A percentile compares a stretch with the other conserved stretches of the same genome.
These are phyloP conservation scores for Rutstroemia sp. DNA, from an alignment of 2,329 filamentous ascomycete species.

Conservation along the genomic window DNA sequence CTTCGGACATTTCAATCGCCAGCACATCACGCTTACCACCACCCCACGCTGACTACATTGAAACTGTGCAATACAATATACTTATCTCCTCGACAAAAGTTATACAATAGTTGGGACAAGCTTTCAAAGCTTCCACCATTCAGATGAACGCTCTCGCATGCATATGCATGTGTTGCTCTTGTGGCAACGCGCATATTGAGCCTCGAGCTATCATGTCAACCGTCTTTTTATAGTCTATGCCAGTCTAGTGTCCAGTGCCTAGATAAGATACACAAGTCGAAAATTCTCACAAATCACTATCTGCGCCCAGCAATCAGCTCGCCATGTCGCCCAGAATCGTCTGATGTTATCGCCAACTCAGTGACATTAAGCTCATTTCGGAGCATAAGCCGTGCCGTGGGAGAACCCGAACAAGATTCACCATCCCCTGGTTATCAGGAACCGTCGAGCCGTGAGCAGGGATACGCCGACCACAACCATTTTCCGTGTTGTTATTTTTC, in stretches of 20 bases:
- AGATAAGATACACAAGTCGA: not conserved
- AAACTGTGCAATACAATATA: conserved; percentile 2
- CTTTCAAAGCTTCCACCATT: not conserved
- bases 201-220: no score
- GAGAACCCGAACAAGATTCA: conserved; percentile 3
- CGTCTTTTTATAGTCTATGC: no score
- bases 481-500: no score
- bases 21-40: not conserved
- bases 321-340: not conserved
- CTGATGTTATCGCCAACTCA: not conserved
- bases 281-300: not conserved
- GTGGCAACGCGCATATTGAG: no score
- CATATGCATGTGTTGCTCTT: no score
- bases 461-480: not conserved
- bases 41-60: not conserved
- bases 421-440: conserved; percentile 1
- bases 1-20: not conserved
- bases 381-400: conserved; percentile 4
- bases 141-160: not conserved
- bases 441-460: not conserved
- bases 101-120: not conserved
- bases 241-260: no score
- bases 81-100: not conserved
- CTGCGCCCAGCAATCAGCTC: conserved; percentile 1
- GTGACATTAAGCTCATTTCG: not conserved